phyloP scores from a whole-genome alignment of 2,329 filamentous ascomycete genomes.

The Xylaria arbuscula region DNA sequence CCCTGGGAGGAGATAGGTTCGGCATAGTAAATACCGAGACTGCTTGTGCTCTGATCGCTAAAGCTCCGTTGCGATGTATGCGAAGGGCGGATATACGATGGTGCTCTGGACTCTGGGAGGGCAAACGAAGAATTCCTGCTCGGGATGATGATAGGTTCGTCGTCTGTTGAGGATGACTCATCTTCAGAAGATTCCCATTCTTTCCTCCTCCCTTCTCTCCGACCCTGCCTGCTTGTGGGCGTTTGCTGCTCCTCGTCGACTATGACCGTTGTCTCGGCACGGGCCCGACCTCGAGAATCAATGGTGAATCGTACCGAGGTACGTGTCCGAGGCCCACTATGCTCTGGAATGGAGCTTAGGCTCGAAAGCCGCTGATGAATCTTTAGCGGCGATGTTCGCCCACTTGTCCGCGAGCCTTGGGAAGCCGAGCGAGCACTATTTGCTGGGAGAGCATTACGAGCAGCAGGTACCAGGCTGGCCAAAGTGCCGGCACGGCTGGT shows the following conservation, averaged over 20 bases:
- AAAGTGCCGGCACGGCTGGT: constrained; percentile 54
- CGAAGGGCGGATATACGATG: constrained; percentile 58
- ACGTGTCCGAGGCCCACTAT: constrained; percentile 57
- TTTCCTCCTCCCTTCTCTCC: constrained; percentile 41
- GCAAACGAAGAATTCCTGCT: constrained; percentile 70
- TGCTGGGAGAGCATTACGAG: constrained; percentile 50
- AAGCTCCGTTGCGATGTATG: constrained; percentile 60
- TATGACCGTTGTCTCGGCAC: constrained; percentile 63
- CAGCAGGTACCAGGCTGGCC: constrained; percentile 61
- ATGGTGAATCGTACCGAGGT: constrained; percentile 72
- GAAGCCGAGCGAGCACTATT: constrained; percentile 50
- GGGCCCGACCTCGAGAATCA: constrained; percentile 69
- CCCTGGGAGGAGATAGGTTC: constrained; percentile 49
- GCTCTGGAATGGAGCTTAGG: constrained; percentile 69
- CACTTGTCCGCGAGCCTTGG: constrained; percentile 55
- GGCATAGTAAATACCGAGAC: constrained; percentile 53
- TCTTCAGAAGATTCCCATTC: constrained; percentile 61
- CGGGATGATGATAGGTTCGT: constrained; percentile 73
- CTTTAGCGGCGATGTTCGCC: constrained; percentile 66
- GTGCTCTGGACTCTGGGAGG: constrained; percentile 64
- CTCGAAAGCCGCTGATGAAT: constrained; percentile 63
- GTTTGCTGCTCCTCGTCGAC: constrained; percentile 48
- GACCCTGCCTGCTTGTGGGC: constrained; percentile 40
- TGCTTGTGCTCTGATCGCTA: constrained; percentile 62
- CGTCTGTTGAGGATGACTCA: constrained; percentile 69